Percentiles rank a stretch among this genome's conserved stretches.
These are phyloP conservation scores for Floccularia luteovirens DNA, from an alignment of 768 basidiomycete species.

Conservation along the genomic window DNA sequence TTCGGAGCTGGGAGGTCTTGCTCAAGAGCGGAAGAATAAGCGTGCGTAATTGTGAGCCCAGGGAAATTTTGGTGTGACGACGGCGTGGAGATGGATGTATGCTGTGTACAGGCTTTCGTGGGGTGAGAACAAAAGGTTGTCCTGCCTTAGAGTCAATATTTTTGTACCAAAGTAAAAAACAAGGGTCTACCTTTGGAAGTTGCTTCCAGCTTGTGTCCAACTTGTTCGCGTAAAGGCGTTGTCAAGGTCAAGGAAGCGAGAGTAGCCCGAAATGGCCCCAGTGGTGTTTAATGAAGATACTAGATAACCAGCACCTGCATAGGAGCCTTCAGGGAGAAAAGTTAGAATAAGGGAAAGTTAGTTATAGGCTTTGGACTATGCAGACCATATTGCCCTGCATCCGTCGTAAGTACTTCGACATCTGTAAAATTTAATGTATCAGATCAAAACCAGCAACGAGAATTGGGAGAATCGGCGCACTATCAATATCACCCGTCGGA, in stretches of 20 bases:
- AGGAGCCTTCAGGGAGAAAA: constrained; percentile 44
- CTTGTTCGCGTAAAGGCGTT: constrained; percentile 45
- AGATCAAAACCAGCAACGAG: background rate
- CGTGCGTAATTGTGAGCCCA: constrained; percentile 36
- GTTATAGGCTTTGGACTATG: constrained; percentile 31
- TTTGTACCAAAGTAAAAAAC: constrained; percentile 15
- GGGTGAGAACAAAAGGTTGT: constrained; percentile 65
- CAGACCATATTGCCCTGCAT: constrained; percentile 56
- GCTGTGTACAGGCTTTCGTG: constrained; percentile 52
- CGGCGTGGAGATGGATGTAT: constrained; percentile 24
- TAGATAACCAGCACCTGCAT: constrained; percentile 57
- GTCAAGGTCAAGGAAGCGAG: constrained; percentile 67
- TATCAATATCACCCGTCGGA: constrained; percentile 48
- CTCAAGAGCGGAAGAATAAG: constrained; percentile 39
- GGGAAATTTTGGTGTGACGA: constrained; percentile 7
- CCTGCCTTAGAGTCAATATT: constrained; percentile 12
- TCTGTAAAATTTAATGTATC: constrained; percentile 24
- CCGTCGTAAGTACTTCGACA: constrained; percentile 43
- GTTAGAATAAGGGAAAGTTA: background rate
- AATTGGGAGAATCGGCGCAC: constrained; percentile 22
- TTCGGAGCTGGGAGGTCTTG: constrained; percentile 45
- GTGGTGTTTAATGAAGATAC: constrained; percentile 38
- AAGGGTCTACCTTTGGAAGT: constrained; percentile 39
- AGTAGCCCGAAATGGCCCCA: constrained; percentile 36
- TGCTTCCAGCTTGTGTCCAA: constrained; percentile 47